Percentiles rank a stretch among this genome's conserved stretches.
These are phyloP conservation scores for Asclepias syriaca DNA, from an alignment of 257 asterid genomes.

Conservation along the genomic window DNA sequence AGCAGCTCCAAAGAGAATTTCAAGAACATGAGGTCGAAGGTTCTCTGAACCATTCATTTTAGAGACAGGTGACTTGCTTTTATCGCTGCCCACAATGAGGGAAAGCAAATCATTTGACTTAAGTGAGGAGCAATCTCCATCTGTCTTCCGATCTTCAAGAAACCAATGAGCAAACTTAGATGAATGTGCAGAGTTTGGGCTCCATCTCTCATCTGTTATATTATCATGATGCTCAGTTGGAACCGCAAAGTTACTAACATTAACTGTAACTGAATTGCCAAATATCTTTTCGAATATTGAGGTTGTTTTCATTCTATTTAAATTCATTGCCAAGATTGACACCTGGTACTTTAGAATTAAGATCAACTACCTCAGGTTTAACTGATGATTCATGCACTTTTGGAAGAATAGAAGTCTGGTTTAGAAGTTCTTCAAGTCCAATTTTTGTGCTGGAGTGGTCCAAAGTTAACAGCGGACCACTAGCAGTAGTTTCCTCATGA, in stretches of 20 bases:
- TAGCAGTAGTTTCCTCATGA: constrained; percentile 28
- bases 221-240: constrained; percentile 40
- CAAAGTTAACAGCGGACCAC: constrained; percentile 32
- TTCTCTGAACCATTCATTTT: constrained; percentile 25
- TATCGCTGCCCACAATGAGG: constrained; percentile 60
- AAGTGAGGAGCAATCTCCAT: constrained; percentile 30
- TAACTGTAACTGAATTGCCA: constrained; percentile 43
- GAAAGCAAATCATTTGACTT: constrained; percentile 63
- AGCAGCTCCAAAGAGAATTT: constrained; percentile 85
- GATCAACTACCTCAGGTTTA: constrained; percentile 31
- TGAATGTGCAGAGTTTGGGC: constrained; percentile 39
- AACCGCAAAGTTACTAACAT: constrained; percentile 29
- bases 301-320: constrained; percentile 33
- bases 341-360: constrained; percentile 30
- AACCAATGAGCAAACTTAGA: constrained; percentile 90
- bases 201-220: constrained; percentile 47
- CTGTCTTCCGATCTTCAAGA: constrained; percentile 57
- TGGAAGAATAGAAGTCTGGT: constrained; percentile 27
- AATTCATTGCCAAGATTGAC: constrained; percentile 35
- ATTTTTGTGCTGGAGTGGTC: constrained; percentile 31
- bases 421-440: constrained; percentile 35
- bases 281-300: constrained; percentile 62
- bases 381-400: constrained; percentile 34
- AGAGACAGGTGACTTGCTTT: constrained; percentile 40
- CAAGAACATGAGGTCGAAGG: constrained; percentile 34